Evolutionary conservation across 306 rosid genomes (phyloP), one percentile per base, ranked within the genome.

Genomic region (Heteromeles arbutifolia): DNA sequence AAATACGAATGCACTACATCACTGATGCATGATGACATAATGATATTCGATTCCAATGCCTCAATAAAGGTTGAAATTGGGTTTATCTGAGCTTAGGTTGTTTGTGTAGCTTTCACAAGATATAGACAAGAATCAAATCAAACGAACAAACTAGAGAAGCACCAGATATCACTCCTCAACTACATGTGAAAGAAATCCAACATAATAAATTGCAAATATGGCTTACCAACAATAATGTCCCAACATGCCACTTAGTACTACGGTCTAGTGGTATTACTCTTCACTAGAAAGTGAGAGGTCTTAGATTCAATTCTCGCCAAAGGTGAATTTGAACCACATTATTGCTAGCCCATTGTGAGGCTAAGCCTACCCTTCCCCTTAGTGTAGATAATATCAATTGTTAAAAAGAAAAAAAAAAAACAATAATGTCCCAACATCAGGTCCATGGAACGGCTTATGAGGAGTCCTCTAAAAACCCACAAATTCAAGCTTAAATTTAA

Each of bases 391-490:
- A 28, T 28, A 28, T 28, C 29, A 2, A 28, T 28, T 28, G 29
- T 28, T 28, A 2, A 28, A 28, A 28, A 28, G 2, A 32, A 32
- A 2, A 29, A 29, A 29, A 29, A 29, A 2, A 29, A 29, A 29
- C 4, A 29, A 29, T 29, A 29, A 29, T 29, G 31, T 29, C 31
- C 31, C 31, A 29, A 29, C 31, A 29, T 29, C 31, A 29, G 31
- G 31, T 29, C 31, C 31, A 29, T 29, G 90, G 87, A 89, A 95
- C n/a, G 97, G 99, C 80, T 92, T 95, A 68, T 88, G 92, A 45
- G 99, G 97, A 86, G 84, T 95, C 83, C 99, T 95, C 95, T 96
- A 88, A 85, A 82, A 83, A 0, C 1, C 59, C n/a, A 39, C 29
- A 58, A 41, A 74, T 22, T 17, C 8, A 78, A 79, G 65, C 70